Percentiles rank a stretch among this genome's conserved stretches.
Evolutionary conservation across 805 yeast genomes (phyloP).

Genomic region (Sungouiella blattae): DNA sequence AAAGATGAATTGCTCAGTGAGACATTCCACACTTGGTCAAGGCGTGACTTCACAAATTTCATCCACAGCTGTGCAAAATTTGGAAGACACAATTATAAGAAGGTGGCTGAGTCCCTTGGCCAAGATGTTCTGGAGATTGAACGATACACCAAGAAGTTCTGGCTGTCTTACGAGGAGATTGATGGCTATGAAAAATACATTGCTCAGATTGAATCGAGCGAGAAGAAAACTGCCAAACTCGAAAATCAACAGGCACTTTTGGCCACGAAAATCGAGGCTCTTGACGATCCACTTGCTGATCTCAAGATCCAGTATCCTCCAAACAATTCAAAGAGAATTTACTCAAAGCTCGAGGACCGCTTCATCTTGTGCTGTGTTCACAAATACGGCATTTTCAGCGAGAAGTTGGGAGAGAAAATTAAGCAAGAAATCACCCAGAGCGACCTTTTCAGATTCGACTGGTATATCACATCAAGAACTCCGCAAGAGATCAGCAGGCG

Average conservation of each 20-base stretch:
- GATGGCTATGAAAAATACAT: slow-evolving; percentile 72
- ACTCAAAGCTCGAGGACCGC: slow-evolving; percentile 67
- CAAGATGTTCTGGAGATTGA: slow-evolving; percentile 59
- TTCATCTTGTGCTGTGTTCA: slow-evolving; percentile 59
- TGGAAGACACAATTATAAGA: slow-evolving; percentile 51
- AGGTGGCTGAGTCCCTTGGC: slow-evolving; percentile 54
- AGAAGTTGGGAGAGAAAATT: slow-evolving; percentile 57
- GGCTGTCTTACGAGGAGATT: slow-evolving; percentile 57
- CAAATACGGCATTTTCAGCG: slow-evolving; percentile 61
- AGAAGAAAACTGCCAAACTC: slow-evolving; percentile 57
- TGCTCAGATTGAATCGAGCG: slow-evolving; percentile 70
- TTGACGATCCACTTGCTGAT: slow-evolving; percentile 59
- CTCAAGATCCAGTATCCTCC: slow-evolving; percentile 72
- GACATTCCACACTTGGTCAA: slow-evolving; percentile 67
- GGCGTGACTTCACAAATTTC: slow-evolving; percentile 70
- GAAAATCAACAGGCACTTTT: slow-evolving; percentile 54
- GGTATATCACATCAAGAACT: slow-evolving; percentile 69
- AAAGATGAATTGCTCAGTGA: slow-evolving; percentile 52
- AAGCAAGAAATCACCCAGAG: slow-evolving; percentile 60
- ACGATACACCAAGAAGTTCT: slow-evolving; percentile 56
- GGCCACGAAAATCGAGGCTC: slow-evolving; percentile 48
- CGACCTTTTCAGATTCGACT: slow-evolving; percentile 65
- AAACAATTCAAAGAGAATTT: slow-evolving; percentile 74
- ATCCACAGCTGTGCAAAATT: slow-evolving; percentile 65
- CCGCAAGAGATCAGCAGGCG: slow-evolving; percentile 71